Evolutionary conservation across 805 yeast species (phyloP).

Genomic region (Saccharomycopsis selenospora): DNA sequence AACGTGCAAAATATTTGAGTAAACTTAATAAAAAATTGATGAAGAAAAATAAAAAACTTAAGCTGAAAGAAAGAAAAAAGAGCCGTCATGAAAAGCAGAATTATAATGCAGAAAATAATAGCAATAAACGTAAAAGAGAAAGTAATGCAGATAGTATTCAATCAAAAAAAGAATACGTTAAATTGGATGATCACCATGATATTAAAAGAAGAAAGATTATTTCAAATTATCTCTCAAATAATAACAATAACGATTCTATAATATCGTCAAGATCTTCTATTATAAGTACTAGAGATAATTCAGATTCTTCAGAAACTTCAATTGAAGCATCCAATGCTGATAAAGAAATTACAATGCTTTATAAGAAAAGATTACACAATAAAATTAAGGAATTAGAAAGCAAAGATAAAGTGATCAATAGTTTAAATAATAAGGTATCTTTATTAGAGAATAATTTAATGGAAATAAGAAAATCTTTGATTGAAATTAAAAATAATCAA

Average conservation of each 20-base stretch:
- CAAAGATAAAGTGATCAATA: constrained; percentile 13
- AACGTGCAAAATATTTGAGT: neutral
- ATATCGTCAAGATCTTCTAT: neutral
- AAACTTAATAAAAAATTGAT: neutral
- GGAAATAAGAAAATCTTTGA: constrained; percentile 10
- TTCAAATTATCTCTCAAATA: neutral
- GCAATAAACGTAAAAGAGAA: neutral
- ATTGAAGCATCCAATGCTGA: neutral
- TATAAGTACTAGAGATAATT: neutral
- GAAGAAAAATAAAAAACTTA: neutral
- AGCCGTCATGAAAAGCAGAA: neutral
- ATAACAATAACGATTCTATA: neutral
- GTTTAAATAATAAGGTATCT: constrained; percentile 13
- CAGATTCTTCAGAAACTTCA: neutral
- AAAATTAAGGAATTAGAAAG: constrained; percentile 6
- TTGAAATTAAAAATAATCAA: constrained; percentile 8
- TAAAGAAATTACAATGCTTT: neutral
- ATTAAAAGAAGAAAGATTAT: neutral
- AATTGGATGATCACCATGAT: neutral
- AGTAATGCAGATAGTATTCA: neutral
- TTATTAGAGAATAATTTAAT: constrained; percentile 11
- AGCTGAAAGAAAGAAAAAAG: neutral
- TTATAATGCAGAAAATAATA: neutral
- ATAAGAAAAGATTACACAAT: neutral
- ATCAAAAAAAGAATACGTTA: too few relatives aligned